Evolutionary conservation across 805 yeast species (phyloP), one percentile per base, ranked within the genome.

Genomic region (Ogataea ganodermae): DNA sequence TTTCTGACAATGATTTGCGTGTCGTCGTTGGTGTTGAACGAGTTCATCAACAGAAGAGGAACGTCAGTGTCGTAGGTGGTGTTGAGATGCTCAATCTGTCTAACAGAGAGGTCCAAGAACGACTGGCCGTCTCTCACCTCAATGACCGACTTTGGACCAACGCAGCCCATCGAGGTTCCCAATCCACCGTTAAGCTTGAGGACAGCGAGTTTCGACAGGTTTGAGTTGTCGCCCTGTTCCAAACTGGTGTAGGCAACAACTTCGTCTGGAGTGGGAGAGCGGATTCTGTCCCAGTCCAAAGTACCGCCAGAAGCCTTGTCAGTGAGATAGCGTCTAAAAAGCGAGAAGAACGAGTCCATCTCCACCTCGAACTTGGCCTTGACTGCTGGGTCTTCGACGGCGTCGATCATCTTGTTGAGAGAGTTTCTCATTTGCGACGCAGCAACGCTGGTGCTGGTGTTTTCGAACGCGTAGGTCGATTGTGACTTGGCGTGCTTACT

Each of bases 141-240:
- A 66, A 94, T 94, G 57, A 94, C 96, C 22, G 96, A 88, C 72
- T 91, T 91, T 55, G 99, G 99, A 49, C 99, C 99, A 53, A 94
- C 97, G 75, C 99, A 94, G 49, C 99, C 99, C 99, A 94, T 94
- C 8, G 98, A 92, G 17, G 99, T 94, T 66, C 99, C 99, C 59
- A 94, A 78, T 35, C 99, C 99, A 76, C 99, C 99, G 67, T 94
- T 94, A 68, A 94, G 80, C 74, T 94, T 94, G 70, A 94, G 78
- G 35, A 94, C 99, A 7, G 97, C 98, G 67, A 94, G 79, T 70
- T 91, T 91, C 58, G 82, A 71, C 62, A 94, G 76, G 67, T 81
- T 76, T 51, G 71, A 69, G 39, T 58, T 56, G 17, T 48, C 42
- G 36, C 67, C 68, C 40, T 72, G 74, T 4, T 63, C 63, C 55